Conservation (phyloP, 345 rosid genomes). For the Rubroshorea leprosula region DNA sequence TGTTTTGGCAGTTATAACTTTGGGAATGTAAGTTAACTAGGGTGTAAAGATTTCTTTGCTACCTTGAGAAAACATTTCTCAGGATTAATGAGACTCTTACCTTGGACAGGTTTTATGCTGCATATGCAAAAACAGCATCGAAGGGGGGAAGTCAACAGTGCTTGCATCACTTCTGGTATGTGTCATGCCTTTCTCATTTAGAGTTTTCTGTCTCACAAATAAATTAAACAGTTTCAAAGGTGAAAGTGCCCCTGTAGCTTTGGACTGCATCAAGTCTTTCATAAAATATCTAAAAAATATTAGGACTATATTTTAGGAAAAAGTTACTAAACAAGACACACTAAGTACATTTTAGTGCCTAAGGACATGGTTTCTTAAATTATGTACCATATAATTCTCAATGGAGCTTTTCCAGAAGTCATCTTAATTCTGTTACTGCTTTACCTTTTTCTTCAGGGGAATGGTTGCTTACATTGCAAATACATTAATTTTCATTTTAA, state of each 20-base stretch:
- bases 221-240: neutral
- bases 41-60: slow-evolving; percentile 13
- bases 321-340: neutral
- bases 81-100: slow-evolving; percentile 7
- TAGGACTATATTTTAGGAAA: neutral
- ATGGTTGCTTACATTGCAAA: slow-evolving; percentile 97
- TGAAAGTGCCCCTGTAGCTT: neutral
- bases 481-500: slow-evolving; percentile 85
- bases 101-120: slow-evolving; percentile 80
- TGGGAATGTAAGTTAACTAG: slow-evolving; percentile 79
- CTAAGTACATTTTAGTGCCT: neutral
- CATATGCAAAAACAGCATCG: slow-evolving; percentile 85
- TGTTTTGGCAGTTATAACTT: slow-evolving; percentile 90
- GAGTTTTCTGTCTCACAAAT: neutral
- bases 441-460: slow-evolving; percentile 50
- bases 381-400: neutral
- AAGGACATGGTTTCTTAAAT: neutral
- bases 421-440: neutral
- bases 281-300: neutral
- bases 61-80: slow-evolving; percentile 11
- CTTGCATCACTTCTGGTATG: slow-evolving; percentile 93
- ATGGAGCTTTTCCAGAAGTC: neutral
- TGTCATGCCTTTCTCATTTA: neutral
- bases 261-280: neutral
- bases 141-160: slow-evolving; percentile 93